phyloP scores from a whole-genome alignment of 148 eudicot species.

The Beta vulgaris region DNA sequence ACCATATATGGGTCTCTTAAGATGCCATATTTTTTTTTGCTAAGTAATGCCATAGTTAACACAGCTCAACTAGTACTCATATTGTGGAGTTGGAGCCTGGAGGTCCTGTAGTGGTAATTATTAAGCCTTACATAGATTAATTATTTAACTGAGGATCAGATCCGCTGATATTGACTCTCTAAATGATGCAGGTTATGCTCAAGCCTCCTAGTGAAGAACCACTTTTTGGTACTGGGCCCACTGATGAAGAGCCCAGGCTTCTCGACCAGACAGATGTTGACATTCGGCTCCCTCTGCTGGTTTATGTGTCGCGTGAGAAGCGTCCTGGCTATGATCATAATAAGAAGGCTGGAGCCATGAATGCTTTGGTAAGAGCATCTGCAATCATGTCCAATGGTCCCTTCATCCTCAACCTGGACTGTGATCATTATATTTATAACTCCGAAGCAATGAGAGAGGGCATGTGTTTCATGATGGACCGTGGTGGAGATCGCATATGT shows the following conservation, averaged over 20 bases:
- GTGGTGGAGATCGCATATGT: constrained; percentile 86
- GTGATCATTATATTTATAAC: constrained; percentile 87
- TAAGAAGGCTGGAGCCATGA: constrained; percentile 98
- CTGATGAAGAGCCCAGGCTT: constrained; percentile 45
- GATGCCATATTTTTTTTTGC: not conserved
- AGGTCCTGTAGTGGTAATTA: not conserved
- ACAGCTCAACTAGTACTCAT: not conserved
- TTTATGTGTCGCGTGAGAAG: constrained; percentile 84
- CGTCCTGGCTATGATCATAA: constrained; percentile 94
- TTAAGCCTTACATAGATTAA: not conserved
- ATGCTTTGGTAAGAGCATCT: constrained; percentile 83
- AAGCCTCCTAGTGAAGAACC: constrained; percentile 85
- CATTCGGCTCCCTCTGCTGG: constrained; percentile 91
- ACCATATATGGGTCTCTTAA: not conserved
- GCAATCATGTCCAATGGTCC: constrained; percentile 95
- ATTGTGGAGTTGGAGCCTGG: not conserved
- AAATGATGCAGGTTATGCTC: constrained; percentile 72
- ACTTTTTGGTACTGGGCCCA: constrained; percentile 45
- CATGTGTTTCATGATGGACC: constrained; percentile 91
- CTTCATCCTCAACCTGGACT: constrained; percentile 75
- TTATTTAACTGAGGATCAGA: not conserved
- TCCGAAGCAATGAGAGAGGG: constrained; percentile 90
- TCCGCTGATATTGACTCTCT: constrained; percentile 10
- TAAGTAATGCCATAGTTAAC: not conserved
- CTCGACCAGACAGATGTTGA: constrained; percentile 69